Evolutionary conservation across 192 early-diverging fungal species (phyloP), one percentile per base, ranked within the genome.

Genomic region (Coemansia sp.): DNA sequence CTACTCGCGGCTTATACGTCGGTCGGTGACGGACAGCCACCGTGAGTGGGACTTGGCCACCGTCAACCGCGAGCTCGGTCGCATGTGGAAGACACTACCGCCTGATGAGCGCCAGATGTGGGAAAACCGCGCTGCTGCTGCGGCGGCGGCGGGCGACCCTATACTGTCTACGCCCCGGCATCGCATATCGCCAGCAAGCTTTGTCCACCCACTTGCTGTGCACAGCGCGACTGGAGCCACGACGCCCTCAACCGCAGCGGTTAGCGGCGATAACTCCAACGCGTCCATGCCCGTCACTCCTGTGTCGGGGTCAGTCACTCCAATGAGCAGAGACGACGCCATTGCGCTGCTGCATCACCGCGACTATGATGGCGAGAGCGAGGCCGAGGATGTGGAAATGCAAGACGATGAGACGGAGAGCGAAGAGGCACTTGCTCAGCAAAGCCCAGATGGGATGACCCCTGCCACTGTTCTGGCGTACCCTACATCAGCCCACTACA

Each of bases 301-400:
- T 1, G 71, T 50, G 6, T 77, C 80, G 6, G 71, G 61, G 1
- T 67, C 68, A 4, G 59, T 61, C 15, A 82, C 75, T 7, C 70
- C 80, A 15, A 69, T 70, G 6, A 53, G 65, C 29, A 76, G 67
- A 50, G 68, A 62, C 27, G 70, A 68, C 34, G 49, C 55, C 24
- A 18, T 53, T 24, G 62, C 37, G 16, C 7, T 15, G 38, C 43
- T 32, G 6, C 50, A 44, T 20, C 49, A 60, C 11, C 61, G 49
- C 39, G 68, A 64, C 24, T 63, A 70, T 22, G 73, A 69, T 35
- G 71, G 62, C 44, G 80, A 80, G 18, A 45, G 75, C 52, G 69
- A 78, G 67, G 75, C 59, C 13, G 80, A 78, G 38, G 80, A 83
- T 22, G 73, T 83, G 15, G 80, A 83, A 20, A 74, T 83, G 80